phyloP scores from a whole-genome alignment of 495 filamentous ascomycete species.

The Xylaria scruposa region DNA sequence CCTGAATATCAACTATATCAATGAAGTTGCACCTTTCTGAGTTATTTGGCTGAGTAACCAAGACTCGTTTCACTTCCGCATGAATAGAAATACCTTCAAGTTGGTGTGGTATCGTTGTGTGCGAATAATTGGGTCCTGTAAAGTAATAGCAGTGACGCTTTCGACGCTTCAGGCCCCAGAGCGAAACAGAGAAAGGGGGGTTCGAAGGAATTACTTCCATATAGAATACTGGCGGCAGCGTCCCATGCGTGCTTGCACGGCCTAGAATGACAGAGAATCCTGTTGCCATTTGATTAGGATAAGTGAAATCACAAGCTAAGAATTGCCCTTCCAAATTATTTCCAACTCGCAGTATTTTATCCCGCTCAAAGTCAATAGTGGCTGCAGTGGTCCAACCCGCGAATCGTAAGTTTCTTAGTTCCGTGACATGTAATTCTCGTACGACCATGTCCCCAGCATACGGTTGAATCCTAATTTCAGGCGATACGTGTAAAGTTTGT shows the following conservation, averaged over 20 bases:
- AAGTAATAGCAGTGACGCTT: not conserved
- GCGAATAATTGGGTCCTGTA: not conserved
- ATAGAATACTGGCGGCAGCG: not conserved
- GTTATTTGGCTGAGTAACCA: not conserved
- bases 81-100: not conserved
- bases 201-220: not conserved
- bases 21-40: not conserved
- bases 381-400: not conserved
- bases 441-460: not conserved
- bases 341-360: slow-evolving; percentile 2
- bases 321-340: not conserved
- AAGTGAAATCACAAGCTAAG: not conserved
- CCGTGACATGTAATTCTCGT: not conserved
- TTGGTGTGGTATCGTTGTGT: not conserved
- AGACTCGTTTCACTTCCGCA: not conserved
- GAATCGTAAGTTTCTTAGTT: not conserved
- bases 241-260: not conserved
- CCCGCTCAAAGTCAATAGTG: not conserved
- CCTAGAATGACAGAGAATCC: not conserved
- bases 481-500: not conserved
- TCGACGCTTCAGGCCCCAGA: not conserved
- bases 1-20: slow-evolving; percentile 1
- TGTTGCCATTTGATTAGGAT: not conserved
- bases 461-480: not conserved
- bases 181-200: not conserved